These are phyloP conservation scores for Chaetomium tenue DNA, from an alignment of 495 filamentous ascomycete genomes.

Conservation along the genomic window DNA sequence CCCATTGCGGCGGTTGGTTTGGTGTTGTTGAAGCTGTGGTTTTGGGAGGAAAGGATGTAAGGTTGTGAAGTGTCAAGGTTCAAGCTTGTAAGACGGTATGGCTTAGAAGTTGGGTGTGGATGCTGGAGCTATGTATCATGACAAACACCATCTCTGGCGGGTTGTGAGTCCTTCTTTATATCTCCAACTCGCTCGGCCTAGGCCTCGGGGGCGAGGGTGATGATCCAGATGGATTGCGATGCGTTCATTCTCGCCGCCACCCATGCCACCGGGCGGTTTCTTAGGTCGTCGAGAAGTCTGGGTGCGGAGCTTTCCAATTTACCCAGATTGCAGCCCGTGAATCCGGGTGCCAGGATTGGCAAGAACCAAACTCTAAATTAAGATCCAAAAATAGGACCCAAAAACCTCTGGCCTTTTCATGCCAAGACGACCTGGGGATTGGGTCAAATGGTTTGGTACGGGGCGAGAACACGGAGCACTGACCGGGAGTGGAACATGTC, in stretches of 20 bases:
- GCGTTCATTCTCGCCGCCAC: constrained; percentile 14
- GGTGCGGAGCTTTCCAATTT: constrained; percentile 34
- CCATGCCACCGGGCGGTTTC: constrained; percentile 10
- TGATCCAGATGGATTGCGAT: constrained; percentile 3
- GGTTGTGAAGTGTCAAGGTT: neutral
- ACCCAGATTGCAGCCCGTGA: constrained; percentile 38
- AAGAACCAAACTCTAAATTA: constrained; percentile 19
- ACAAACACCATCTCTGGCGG: neutral
- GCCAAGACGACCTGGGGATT: constrained; percentile 12
- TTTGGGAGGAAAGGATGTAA: neutral
- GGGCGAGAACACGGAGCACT: constrained; percentile 14
- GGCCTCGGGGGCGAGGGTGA: neutral
- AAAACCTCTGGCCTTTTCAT: neutral
- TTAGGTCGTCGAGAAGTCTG: constrained; percentile 21
- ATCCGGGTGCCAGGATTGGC: constrained; percentile 42
- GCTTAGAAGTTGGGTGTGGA: neutral
- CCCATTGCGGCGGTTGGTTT: constrained; percentile 30
- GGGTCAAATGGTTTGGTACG: constrained; percentile 1
- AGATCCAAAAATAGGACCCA: constrained; percentile 24
- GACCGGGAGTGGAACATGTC: constrained; percentile 5
- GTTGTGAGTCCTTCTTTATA: constrained; percentile 10
- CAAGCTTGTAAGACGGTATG: neutral
- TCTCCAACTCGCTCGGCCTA: neutral
- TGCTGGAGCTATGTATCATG: neutral
- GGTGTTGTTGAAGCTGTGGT: constrained; percentile 8